These are phyloP conservation scores for Penicillium soppii DNA, from an alignment of 495 filamentous ascomycete genomes.

Conservation along the genomic window DNA sequence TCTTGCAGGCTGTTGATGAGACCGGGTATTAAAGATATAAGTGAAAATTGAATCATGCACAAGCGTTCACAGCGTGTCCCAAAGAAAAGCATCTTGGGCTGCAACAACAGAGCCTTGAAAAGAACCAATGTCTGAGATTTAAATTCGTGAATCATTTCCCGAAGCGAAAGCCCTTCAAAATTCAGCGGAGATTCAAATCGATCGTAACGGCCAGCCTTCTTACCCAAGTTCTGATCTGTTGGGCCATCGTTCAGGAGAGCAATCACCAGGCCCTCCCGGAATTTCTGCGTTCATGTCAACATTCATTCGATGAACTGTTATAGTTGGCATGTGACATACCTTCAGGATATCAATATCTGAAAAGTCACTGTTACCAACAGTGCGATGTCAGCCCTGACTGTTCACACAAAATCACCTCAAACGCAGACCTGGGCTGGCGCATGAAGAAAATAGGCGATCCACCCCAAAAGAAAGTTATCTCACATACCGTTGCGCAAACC, in stretches of 20 bases:
- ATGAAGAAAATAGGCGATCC: not conserved
- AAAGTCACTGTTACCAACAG: constrained; percentile 55
- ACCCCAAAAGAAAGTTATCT: not conserved
- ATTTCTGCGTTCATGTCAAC: constrained; percentile 56
- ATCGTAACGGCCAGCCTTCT: constrained; percentile 8
- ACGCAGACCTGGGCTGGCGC: not conserved
- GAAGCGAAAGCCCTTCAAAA: constrained; percentile 68
- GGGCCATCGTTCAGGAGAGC: constrained; percentile 68
- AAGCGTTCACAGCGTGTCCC: constrained; percentile 89
- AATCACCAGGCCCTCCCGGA: constrained; percentile 81
- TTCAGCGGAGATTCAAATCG: constrained; percentile 12
- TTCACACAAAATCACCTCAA: not conserved
- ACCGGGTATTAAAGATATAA: constrained; percentile 91
- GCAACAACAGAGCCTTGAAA: constrained; percentile 87
- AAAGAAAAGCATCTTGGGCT: constrained; percentile 99
- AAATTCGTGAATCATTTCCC: constrained; percentile 92
- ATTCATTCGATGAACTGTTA: not conserved
- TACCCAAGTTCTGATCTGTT: constrained; percentile 84
- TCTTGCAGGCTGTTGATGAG: constrained; percentile 84
- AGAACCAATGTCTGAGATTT: constrained; percentile 90
- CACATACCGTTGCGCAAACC: constrained; percentile 93
- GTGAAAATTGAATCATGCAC: constrained; percentile 97
- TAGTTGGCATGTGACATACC: constrained; percentile 40
- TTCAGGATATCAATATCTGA: constrained; percentile 70
- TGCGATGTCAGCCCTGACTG: constrained; percentile 16